These are phyloP conservation scores for Garcia nutans DNA, from an alignment of 345 rosid species.

Conservation along the genomic window DNA sequence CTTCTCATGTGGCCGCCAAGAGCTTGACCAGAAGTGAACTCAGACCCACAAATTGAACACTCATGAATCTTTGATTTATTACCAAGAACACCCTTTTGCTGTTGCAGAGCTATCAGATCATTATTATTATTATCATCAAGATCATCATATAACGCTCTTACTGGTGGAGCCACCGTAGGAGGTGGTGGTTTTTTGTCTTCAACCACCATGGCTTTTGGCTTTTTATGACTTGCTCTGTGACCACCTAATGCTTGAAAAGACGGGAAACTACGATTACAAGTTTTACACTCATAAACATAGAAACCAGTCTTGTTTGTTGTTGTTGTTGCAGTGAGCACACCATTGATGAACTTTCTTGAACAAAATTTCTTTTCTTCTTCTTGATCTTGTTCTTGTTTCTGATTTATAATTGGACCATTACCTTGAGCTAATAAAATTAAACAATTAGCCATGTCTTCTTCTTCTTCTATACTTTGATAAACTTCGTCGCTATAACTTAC, in stretches of 20 bases:
- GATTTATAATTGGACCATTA: conserved; percentile 20
- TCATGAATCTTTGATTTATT: conserved; percentile 59
- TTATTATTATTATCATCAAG: conserved; percentile 11
- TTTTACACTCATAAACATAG: conserved; percentile 83
- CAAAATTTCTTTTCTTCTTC: conserved; percentile 8
- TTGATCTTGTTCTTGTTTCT: no score
- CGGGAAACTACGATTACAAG: conserved; percentile 77
- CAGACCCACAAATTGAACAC: conserved; percentile 92
- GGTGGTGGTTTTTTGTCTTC: conserved; percentile 30
- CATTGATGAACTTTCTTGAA: conserved; percentile 28
- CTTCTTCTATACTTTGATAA: conserved; percentile 59
- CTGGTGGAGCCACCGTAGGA: neutral
- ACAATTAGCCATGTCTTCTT: conserved; percentile 91
- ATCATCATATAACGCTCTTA: neutral
- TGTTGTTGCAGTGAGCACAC: conserved; percentile 15
- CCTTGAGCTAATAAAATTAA: conserved; percentile 80
- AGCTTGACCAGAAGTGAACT: conserved; percentile 92
- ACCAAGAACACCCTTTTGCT: conserved; percentile 16
- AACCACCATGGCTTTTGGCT: conserved; percentile 34
- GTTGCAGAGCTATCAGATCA: no score
- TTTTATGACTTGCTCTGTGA: conserved; percentile 95
- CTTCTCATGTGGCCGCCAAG: conserved; percentile 99
- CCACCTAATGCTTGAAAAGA: conserved; percentile 98
- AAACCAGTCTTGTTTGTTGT: conserved; percentile 42
- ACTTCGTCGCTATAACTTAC: conserved; percentile 27